These are phyloP conservation scores for Pulveroboletus sp. DNA, from an alignment of 768 basidiomycete genomes.

Conservation along the genomic window DNA sequence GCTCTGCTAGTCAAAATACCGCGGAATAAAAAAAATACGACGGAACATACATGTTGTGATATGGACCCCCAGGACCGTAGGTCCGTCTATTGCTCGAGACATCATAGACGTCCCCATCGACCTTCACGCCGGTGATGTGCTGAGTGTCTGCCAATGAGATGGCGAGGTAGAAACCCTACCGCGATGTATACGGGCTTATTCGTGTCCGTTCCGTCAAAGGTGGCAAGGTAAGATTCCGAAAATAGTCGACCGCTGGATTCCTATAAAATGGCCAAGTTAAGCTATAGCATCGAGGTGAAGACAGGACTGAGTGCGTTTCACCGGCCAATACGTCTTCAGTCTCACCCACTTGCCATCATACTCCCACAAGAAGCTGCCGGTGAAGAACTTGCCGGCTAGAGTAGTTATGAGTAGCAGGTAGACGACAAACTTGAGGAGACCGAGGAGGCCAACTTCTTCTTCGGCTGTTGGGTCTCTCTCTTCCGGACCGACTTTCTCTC, in stretches of 20 bases:
- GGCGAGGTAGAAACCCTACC: constrained; percentile 39
- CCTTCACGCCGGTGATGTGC: constrained; percentile 40
- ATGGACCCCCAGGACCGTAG: constrained; percentile 88
- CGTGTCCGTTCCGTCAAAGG: constrained; percentile 66
- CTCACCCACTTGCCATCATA: constrained; percentile 60
- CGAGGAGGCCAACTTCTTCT: constrained; percentile 58
- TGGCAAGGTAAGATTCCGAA: constrained; percentile 62
- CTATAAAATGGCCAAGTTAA: constrained; percentile 3
- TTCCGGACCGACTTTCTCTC: constrained; percentile 67
- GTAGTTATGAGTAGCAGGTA: constrained; percentile 48
- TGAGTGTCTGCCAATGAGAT: constrained; percentile 2
- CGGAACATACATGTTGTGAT: constrained; percentile 58
- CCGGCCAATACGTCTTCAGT: constrained; percentile 61
- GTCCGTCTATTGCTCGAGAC: constrained; percentile 69
- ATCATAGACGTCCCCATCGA: constrained; percentile 91
- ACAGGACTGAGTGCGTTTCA: constrained; percentile 26
- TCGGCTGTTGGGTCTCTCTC: constrained; percentile 70
- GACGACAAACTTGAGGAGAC: constrained; percentile 65
- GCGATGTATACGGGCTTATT: constrained; percentile 79
- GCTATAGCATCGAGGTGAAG: background rate
- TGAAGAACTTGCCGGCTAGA: constrained; percentile 77
- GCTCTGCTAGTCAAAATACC: constrained; percentile 21
- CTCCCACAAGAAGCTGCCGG: constrained; percentile 86
- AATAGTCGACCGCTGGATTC: constrained; percentile 64
- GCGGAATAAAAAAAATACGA: constrained; percentile 7